Conservation (phyloP, 768 basidiomycete genomes). For the Phylloporus arenicola region DNA sequence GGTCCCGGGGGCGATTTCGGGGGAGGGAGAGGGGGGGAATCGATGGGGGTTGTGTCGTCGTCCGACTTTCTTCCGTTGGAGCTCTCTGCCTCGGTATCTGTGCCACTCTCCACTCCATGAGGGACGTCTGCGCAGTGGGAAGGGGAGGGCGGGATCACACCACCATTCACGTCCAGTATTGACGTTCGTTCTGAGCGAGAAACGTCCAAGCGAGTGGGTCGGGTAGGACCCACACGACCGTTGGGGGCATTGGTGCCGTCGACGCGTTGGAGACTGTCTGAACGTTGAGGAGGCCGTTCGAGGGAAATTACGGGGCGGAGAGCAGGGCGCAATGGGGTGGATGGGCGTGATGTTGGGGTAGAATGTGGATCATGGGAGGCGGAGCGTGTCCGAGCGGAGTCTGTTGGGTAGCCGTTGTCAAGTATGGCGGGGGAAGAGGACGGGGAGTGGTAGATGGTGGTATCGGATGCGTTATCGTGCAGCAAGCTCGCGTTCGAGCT, state of each 20-base stretch:
- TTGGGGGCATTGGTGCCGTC: slow-evolving; percentile 10
- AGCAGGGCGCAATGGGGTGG: slow-evolving; percentile 13
- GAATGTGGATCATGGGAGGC: slow-evolving; percentile 28
- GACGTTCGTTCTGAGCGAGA: slow-evolving; percentile 18
- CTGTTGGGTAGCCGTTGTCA: slow-evolving; percentile 32
- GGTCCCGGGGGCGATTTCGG: slow-evolving; percentile 37
- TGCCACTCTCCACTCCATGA: slow-evolving; percentile 66
- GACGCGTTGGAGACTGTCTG: slow-evolving; percentile 23
- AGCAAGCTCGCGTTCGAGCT: slow-evolving; percentile 23
- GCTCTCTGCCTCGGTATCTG: slow-evolving; percentile 61
- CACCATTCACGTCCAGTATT: slow-evolving; percentile 16
- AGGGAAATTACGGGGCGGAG: slow-evolving; percentile 30
- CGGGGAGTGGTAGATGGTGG: slow-evolving; percentile 32
- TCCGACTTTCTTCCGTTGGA: slow-evolving; percentile 34
- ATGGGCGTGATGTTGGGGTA: slow-evolving; percentile 3
- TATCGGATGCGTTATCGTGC: slow-evolving; percentile 26
- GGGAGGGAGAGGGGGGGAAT: slow-evolving; percentile 39
- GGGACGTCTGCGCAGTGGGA: slow-evolving; percentile 66
- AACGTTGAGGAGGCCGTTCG: slow-evolving; percentile 32
- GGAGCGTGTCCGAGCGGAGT: slow-evolving; percentile 38
- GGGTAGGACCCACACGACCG: slow-evolving; percentile 5
- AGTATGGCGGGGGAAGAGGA: slow-evolving; percentile 35
- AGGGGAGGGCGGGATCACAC: slow-evolving; percentile 46
- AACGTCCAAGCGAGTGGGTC: slow-evolving; percentile 15
- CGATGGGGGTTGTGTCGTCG: slow-evolving; percentile 19